Conservation (phyloP, 2,329 filamentous ascomycete species). For the Colletotrichum orbiculare region DNA sequence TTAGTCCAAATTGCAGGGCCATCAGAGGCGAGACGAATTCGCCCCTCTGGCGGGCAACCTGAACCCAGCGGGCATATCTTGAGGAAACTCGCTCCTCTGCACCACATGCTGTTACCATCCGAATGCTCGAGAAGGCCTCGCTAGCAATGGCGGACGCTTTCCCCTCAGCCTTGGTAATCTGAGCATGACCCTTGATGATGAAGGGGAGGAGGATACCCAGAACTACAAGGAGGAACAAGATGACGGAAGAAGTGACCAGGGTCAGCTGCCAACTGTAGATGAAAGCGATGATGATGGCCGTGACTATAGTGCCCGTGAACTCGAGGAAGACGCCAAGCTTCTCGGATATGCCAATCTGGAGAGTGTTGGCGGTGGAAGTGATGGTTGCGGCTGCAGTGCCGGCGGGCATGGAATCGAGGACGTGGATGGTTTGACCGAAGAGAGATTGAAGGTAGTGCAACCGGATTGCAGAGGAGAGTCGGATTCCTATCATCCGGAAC, state of each 20-base stretch:
- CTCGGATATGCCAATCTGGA: conserved; percentile 74
- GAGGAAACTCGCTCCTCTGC: conserved; percentile 65
- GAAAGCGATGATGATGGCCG: conserved; percentile 66
- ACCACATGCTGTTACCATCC: conserved; percentile 72
- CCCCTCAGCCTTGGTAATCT: conserved; percentile 62
- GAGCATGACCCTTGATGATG: conserved; percentile 62
- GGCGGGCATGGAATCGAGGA: conserved; percentile 73
- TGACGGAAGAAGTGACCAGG: conserved; percentile 66
- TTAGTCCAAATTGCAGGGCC: conserved; percentile 62
- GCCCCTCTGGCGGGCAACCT: conserved; percentile 63
- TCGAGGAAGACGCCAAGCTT: conserved; percentile 70
- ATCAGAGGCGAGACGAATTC: conserved; percentile 61
- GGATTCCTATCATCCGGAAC: conserved; percentile 71
- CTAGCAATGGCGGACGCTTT: conserved; percentile 70
- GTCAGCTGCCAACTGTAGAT: conserved; percentile 68
- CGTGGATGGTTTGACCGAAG: conserved; percentile 73
- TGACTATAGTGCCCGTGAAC: conserved; percentile 62
- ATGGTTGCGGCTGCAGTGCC: conserved; percentile 72
- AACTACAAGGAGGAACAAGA: conserved; percentile 66
- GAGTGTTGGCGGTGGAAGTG: conserved; percentile 70
- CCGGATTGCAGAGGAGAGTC: conserved; percentile 70
- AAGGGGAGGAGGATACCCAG: conserved; percentile 63
- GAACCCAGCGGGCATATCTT: conserved; percentile 66
- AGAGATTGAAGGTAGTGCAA: conserved; percentile 73
- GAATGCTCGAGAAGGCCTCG: conserved; percentile 68